A percentile compares a stretch with the other conserved stretches of the same genome.
Evolutionary conservation across 179 eudicot genomes (phyloP).

Genomic region (Patellifolia procumbens): DNA sequence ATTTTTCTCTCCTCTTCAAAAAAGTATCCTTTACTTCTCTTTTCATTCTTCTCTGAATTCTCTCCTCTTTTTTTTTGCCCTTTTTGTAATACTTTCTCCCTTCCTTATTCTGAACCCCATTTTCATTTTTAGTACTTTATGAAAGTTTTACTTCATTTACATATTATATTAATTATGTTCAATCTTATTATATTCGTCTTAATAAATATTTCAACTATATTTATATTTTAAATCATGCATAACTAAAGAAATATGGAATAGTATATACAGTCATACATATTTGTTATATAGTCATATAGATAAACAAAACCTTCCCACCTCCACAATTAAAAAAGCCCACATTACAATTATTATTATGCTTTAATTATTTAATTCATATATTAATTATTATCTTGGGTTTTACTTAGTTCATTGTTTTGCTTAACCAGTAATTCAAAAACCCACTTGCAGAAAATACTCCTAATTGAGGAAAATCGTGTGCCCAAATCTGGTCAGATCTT

Average conservation of each 20-base stretch:
- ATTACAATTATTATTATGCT: not conserved
- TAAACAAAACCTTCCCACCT: not conserved
- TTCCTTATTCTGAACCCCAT: too few species aligned
- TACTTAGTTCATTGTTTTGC: conserved; percentile 31
- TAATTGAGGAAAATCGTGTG: conserved; percentile 40
- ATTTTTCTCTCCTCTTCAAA: not conserved
- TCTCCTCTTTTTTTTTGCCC: not conserved
- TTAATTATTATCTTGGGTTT: conserved; percentile 1
- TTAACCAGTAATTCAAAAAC: conserved; percentile 46
- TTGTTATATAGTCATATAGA: not conserved
- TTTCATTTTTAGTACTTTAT: too few species aligned
- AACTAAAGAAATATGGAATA: too few species aligned
- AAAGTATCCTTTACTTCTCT: not conserved
- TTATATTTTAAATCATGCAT: too few species aligned
- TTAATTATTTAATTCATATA: not conserved
- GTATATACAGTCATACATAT: too few species aligned
- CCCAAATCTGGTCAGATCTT: conserved; percentile 74
- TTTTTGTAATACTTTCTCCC: not conserved
- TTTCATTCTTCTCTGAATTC: not conserved
- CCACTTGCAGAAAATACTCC: conserved; percentile 28
- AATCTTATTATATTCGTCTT: too few species aligned
- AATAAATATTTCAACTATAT: too few species aligned
- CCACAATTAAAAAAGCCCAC: not conserved
- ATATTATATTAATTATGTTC: too few species aligned
- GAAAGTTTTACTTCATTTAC: too few species aligned